These are phyloP conservation scores for Boletus fagicola DNA, from an alignment of 768 basidiomycete species.

Conservation along the genomic window DNA sequence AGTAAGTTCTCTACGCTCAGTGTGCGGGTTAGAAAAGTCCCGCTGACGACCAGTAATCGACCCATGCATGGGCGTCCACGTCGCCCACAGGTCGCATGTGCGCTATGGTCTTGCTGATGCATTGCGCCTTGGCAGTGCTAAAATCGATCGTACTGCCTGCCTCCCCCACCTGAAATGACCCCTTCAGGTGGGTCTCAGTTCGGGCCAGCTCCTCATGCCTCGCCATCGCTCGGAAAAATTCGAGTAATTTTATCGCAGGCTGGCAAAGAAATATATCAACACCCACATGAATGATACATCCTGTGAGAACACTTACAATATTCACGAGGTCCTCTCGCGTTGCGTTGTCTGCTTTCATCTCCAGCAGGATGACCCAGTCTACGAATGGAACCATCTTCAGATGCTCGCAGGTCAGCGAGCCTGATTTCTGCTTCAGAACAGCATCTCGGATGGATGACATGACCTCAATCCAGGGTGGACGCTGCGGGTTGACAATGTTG, in stretches of 20 bases:
- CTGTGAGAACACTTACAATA: conserved; percentile 1
- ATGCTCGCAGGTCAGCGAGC: background rate
- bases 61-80: conserved; percentile 17
- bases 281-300: too few relatives aligned
- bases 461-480: conserved; percentile 31
- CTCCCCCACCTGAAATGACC: background rate
- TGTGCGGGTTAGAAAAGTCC: conserved; percentile 7
- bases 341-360: conserved; percentile 22
- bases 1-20: too few relatives aligned
- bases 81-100: conserved; percentile 13
- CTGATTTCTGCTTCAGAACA: conserved; percentile 13
- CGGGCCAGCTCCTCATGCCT: background rate
- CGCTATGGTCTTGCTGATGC: conserved; percentile 13
- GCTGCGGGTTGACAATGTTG: conserved; percentile 40
- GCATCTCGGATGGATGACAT: conserved; percentile 25
- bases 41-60: conserved; percentile 5
- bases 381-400: conserved; percentile 25
- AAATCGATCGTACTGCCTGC: conserved; percentile 3
- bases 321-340: conserved; percentile 6
- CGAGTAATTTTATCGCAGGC: conserved; percentile 35
- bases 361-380: conserved; percentile 32
- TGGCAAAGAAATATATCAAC: background rate
- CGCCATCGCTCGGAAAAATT: conserved; percentile 26
- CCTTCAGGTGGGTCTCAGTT: background rate
- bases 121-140: conserved; percentile 9